Conservation (phyloP, 257 asterid species). For the Forsythia suspensa region DNA sequence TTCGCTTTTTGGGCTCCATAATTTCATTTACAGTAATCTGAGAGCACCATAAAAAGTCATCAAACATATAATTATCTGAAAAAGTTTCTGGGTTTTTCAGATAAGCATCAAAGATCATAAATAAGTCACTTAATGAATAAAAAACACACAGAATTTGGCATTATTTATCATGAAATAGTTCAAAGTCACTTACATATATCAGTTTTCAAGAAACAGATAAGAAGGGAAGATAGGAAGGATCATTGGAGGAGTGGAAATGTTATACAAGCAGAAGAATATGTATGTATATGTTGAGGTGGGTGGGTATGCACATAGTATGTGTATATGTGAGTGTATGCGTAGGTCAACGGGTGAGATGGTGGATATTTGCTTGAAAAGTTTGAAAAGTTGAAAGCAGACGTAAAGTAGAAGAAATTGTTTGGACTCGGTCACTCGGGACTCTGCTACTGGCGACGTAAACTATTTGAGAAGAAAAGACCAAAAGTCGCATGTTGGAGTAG, state of each 20-base stretch:
- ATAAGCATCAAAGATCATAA: slow-evolving; percentile 1
- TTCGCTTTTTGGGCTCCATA: slow-evolving; percentile 39
- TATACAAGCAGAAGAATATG: slow-evolving; percentile 2
- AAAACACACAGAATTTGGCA: background rate
- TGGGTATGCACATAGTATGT: background rate
- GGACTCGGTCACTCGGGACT: background rate
- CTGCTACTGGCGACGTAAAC: background rate
- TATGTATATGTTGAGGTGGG: background rate
- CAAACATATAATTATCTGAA: background rate
- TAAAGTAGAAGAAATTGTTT: background rate
- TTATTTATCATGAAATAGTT: background rate
- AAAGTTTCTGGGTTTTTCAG: background rate
- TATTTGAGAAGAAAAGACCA: background rate
- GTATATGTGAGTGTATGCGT: background rate
- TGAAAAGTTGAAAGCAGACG: background rate
- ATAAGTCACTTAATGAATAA: background rate
- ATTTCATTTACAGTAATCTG: slow-evolving; percentile 24
- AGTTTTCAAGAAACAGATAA: background rate
- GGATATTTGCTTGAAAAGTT: background rate
- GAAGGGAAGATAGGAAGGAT: background rate
- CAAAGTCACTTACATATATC: slow-evolving; percentile 9
- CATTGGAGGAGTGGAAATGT: background rate
- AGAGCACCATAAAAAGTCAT: slow-evolving; percentile 5
- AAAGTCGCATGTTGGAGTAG: too few relatives aligned
- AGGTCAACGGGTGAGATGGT: slow-evolving; percentile 41